phyloP scores from a whole-genome alignment of 345 rosid species.

The Physaria fendleri region DNA sequence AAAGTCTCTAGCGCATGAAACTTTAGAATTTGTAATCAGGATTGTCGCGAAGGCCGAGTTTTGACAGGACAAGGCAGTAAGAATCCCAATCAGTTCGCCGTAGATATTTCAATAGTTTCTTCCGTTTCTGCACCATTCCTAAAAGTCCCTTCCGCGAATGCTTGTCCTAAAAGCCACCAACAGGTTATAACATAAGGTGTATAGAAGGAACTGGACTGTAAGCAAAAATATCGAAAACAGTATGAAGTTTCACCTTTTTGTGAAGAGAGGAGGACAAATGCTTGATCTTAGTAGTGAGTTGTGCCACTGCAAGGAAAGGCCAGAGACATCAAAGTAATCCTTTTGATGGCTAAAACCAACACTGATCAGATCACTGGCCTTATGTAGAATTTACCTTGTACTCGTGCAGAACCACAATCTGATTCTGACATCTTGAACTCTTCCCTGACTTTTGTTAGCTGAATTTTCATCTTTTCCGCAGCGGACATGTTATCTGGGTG shows the following conservation, averaged over 20 bases:
- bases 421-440: conserved; percentile 92
- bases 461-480: conserved; percentile 69
- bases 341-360: background rate
- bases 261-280: conserved; percentile 65
- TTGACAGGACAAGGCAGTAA: conserved; percentile 59
- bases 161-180: conserved; percentile 52
- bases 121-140: conserved; percentile 78
- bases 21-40: conserved; percentile 50
- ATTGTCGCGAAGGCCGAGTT: conserved; percentile 81
- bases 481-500: conserved; percentile 92
- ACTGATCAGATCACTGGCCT: background rate
- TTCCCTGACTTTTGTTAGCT: conserved; percentile 75
- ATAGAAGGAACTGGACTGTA: background rate
- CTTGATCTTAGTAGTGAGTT: conserved; percentile 84
- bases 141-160: conserved; percentile 74
- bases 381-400: conserved; percentile 56
- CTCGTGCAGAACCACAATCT: conserved; percentile 89
- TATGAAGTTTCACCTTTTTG: conserved; percentile 55
- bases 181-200: background rate
- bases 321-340: conserved; percentile 3
- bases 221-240: background rate
- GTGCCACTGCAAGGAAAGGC: conserved; percentile 66
- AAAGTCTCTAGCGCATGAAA: background rate
- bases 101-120: conserved; percentile 75
- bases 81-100: conserved; percentile 94